Evolutionary conservation across 495 filamentous ascomycete genomes (phyloP).

Genomic region (Platismatia glauca): DNA sequence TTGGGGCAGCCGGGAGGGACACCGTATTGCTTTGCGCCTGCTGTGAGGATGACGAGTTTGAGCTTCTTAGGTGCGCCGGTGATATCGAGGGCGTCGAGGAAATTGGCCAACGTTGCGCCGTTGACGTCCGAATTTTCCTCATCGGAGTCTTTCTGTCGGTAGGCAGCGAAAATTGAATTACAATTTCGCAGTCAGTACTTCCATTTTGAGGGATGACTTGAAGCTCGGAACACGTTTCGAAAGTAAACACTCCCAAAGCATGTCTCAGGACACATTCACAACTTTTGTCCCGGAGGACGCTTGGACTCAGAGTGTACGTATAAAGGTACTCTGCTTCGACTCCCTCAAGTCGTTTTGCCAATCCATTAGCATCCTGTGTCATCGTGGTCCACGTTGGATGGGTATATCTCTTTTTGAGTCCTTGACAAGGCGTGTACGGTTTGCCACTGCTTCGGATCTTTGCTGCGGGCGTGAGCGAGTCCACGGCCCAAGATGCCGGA

Average conservation of each 20-base stretch:
- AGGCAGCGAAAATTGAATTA: slow-evolving; percentile 41
- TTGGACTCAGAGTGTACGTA: not conserved
- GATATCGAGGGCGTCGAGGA: slow-evolving; percentile 39
- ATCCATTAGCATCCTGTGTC: slow-evolving; percentile 31
- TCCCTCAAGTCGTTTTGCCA: slow-evolving; percentile 35
- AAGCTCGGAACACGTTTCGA: not conserved
- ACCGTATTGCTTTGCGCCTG: slow-evolving; percentile 49
- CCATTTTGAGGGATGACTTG: not conserved
- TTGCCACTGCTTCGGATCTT: slow-evolving; percentile 32
- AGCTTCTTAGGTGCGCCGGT: slow-evolving; percentile 35
- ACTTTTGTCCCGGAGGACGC: no score
- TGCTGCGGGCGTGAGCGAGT: slow-evolving; percentile 35
- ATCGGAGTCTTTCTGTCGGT: slow-evolving; percentile 37
- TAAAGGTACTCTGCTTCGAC: slow-evolving; percentile 33
- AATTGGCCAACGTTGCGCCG: slow-evolving; percentile 42
- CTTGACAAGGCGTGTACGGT: slow-evolving; percentile 40
- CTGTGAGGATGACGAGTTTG: slow-evolving; percentile 45
- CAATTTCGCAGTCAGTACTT: slow-evolving; percentile 12
- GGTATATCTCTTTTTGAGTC: slow-evolving; percentile 32
- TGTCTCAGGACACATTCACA: no score
- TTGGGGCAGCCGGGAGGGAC: slow-evolving; percentile 42
- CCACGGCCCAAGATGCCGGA: slow-evolving; percentile 41
- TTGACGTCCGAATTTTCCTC: slow-evolving; percentile 38
- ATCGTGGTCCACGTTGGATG: slow-evolving; percentile 38
- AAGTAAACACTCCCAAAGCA: not conserved